These are phyloP conservation scores for Cicer chorassanicum DNA, from an alignment of 306 rosid genomes.

Conservation along the genomic window DNA sequence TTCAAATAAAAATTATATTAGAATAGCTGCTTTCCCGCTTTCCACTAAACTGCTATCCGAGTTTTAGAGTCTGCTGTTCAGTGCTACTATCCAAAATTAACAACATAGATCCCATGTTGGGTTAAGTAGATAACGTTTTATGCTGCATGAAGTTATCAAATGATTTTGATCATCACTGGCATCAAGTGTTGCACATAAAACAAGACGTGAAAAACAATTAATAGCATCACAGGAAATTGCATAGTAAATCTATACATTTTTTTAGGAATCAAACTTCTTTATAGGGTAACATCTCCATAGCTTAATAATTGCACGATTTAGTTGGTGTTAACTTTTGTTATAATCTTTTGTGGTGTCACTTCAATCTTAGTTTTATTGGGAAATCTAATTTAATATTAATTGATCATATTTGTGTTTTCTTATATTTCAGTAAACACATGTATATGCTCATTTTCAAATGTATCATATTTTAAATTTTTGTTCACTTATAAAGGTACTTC, in stretches of 20 bases:
- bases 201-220: background rate
- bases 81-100: too few species aligned
- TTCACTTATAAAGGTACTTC: slow-evolving; percentile 35
- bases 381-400: slow-evolving; percentile 14
- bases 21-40: too few species aligned
- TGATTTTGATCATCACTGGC: background rate
- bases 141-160: slow-evolving; percentile 6
- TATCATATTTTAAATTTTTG: slow-evolving; percentile 29
- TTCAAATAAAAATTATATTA: too few species aligned
- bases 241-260: background rate
- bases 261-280: slow-evolving; percentile 8
- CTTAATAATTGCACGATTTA: background rate
- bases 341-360: background rate
- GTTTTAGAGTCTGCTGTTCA: too few species aligned
- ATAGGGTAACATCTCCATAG: background rate
- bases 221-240: background rate
- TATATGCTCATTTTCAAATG: slow-evolving; percentile 23
- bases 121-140: slow-evolving; percentile 9
- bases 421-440: slow-evolving; percentile 27
- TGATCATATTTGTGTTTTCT: slow-evolving; percentile 19
- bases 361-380: background rate
- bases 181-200: background rate
- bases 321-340: slow-evolving; percentile 4
- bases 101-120: background rate
- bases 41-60: too few species aligned